A percentile compares a stretch with the other conserved stretches of the same genome.
Evolutionary conservation across 345 rosid genomes (phyloP).

Genomic region (Gossypium arboreum): DNA sequence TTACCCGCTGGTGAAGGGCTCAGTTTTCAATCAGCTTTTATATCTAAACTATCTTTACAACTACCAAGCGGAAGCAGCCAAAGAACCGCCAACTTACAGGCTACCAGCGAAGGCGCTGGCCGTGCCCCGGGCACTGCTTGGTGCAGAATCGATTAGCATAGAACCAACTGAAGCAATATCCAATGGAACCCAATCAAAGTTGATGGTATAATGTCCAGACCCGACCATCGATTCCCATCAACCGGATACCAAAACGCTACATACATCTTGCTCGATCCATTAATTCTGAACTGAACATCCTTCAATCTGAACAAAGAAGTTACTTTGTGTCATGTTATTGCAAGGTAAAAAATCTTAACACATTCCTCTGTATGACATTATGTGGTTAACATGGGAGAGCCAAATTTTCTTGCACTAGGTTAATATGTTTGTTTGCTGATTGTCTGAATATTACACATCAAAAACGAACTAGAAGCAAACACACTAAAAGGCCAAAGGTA

Average conservation of each 20-base stretch:
- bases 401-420: too few species aligned
- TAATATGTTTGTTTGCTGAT: too few species aligned
- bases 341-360: conserved; percentile 25
- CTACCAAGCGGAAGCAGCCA: conserved; percentile 44
- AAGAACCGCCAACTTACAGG: conserved; percentile 43
- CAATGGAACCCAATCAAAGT: conserved; percentile 78
- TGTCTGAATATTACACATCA: not conserved
- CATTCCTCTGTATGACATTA: not conserved
- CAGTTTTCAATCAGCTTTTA: conserved; percentile 35
- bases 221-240: conserved; percentile 73
- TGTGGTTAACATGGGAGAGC: too few species aligned
- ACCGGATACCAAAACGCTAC: conserved; percentile 93
- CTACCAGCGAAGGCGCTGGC: conserved; percentile 56
- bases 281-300: conserved; percentile 87
- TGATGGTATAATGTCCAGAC: conserved; percentile 76
- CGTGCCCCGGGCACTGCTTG: conserved; percentile 42
- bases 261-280: conserved; percentile 64
- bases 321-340: not conserved
- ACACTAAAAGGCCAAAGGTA: conserved; percentile 9
- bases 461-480: too few species aligned
- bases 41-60: conserved; percentile 51
- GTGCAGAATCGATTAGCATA: conserved; percentile 17
- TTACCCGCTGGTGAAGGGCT: not conserved
- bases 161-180: conserved; percentile 50
- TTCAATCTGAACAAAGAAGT: conserved; percentile 31